Evolutionary conservation across 305 asterid genomes (phyloP).

Genomic region (Fraxinus velutina): DNA sequence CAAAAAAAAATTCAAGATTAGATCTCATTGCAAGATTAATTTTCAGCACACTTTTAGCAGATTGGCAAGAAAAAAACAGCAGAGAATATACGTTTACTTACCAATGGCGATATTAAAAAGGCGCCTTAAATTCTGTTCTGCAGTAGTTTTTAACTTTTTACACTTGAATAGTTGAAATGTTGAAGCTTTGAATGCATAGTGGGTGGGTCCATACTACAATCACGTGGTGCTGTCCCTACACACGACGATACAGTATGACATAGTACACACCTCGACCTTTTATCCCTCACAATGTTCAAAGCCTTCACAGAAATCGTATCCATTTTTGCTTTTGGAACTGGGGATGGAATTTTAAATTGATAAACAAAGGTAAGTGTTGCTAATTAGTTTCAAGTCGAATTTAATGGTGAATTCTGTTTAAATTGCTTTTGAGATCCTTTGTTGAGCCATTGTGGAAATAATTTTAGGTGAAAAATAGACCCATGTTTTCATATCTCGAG

Average conservation of each 20-base stretch:
- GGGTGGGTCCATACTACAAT: conserved; percentile 45
- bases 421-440: neutral
- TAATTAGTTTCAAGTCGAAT: neutral
- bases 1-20: too few species aligned
- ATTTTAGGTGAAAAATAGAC: neutral
- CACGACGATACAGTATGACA: neutral
- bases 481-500: neutral
- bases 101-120: neutral
- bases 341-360: neutral
- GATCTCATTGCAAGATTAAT: too few species aligned
- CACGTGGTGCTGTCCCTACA: conserved; percentile 52
- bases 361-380: conserved; percentile 1
- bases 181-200: neutral
- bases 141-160: neutral
- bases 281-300: neutral
- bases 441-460: neutral
- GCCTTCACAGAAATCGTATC: neutral
- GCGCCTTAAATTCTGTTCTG: neutral
- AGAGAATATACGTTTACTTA: neutral
- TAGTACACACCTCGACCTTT: neutral
- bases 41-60: neutral
- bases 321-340: conserved; percentile 13
- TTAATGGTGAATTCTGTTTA: neutral
- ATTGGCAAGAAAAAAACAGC: neutral
- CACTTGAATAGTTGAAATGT: neutral